Percentiles rank a stretch among this genome's conserved stretches.
Evolutionary conservation across 2,329 filamentous ascomycete genomes (phyloP).

Genomic region (Fusarium denticulatum): DNA sequence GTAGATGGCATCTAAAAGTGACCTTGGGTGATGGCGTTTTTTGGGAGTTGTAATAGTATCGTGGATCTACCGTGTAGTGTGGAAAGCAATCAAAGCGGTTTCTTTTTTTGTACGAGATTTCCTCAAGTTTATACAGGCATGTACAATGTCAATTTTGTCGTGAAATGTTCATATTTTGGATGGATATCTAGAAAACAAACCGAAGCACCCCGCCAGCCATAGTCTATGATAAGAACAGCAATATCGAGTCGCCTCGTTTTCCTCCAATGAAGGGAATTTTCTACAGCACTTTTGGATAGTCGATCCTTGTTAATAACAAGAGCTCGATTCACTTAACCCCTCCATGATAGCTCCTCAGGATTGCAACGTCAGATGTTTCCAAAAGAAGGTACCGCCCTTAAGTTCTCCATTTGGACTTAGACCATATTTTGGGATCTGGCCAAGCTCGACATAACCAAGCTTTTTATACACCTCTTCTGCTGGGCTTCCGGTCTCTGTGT

Average conservation of each 20-base stretch:
- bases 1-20: conserved; percentile 43
- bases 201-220: conserved; percentile 31
- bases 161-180: conserved; percentile 8
- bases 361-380: conserved; percentile 61
- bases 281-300: conserved; percentile 21
- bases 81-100: conserved; percentile 25
- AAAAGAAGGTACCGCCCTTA: conserved; percentile 65
- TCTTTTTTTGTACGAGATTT: not conserved
- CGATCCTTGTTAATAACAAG: not conserved
- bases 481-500: conserved; percentile 61
- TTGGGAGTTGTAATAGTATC: conserved; percentile 40
- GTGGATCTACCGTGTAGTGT: conserved; percentile 24
- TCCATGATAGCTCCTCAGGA: not conserved
- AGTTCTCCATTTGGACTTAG: conserved; percentile 60
- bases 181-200: conserved; percentile 33
- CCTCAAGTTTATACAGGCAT: not conserved
- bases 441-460: conserved; percentile 66
- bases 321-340: not conserved
- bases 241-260: conserved; percentile 43
- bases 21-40: conserved; percentile 37
- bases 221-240: conserved; percentile 32
- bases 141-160: not conserved
- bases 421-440: conserved; percentile 64
- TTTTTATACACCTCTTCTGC: conserved; percentile 65
- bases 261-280: conserved; percentile 18